These are phyloP conservation scores for sweet orange (Citrus sinensis) DNA, from an alignment of 345 rosid genomes.

Conservation along the genomic window DVS_A1.0 CM039161.1:21108001-21108500, in stretches of 20 bases:
- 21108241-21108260: not conserved
- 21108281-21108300: not conserved
- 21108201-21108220: not conserved
- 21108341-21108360: not conserved
- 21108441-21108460: not conserved
- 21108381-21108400: not conserved
- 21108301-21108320: not conserved
- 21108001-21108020: constrained; percentile 43
- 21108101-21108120: constrained; percentile 53
- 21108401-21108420: not conserved
- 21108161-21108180: constrained; percentile 40
- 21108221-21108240: not conserved
- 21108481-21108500: not conserved
- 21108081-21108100: constrained; percentile 48
- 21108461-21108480: not conserved
- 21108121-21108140: constrained; percentile 48
- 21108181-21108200: constrained; percentile 33
- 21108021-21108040: constrained; percentile 64
- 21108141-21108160: constrained; percentile 66
- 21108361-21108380: not conserved
- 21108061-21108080: constrained; percentile 34
- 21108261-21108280: constrained; percentile 17
- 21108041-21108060: constrained; percentile 42
- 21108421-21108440: constrained; percentile 15
- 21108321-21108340: not conserved